Conservation (phyloP, 2,329 filamentous ascomycete genomes). For the Aspergillus pseudoglaucus region DNA sequence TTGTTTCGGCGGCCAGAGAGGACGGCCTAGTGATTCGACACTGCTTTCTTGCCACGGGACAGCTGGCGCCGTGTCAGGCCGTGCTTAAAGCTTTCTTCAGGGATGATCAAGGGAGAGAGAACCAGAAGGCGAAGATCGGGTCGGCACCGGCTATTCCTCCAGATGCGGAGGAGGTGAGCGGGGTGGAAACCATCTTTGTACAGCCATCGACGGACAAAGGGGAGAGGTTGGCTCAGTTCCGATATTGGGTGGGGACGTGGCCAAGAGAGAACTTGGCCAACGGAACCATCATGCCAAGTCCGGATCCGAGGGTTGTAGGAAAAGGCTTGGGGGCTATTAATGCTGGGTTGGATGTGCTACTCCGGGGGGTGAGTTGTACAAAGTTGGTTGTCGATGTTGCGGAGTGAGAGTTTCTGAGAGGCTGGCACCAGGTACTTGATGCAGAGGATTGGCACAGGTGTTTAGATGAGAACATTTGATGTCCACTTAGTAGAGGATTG, state of each 20-base stretch:
- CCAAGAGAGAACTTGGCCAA: constrained; percentile 27
- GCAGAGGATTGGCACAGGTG: no score
- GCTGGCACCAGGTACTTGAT: not conserved
- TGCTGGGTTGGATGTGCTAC: constrained; percentile 30
- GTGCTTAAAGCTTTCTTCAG: constrained; percentile 31
- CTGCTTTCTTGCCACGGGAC: constrained; percentile 39
- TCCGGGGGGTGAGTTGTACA: constrained; percentile 36
- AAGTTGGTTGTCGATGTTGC: constrained; percentile 40
- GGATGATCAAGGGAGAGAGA: not conserved
- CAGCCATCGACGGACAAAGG: constrained; percentile 29
- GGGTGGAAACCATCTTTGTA: constrained; percentile 35
- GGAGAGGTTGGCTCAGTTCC: constrained; percentile 33
- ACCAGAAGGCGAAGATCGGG: constrained; percentile 24
- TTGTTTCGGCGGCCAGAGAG: constrained; percentile 31
- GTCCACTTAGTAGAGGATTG: no score
- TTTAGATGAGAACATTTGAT: no score
- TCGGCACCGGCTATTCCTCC: constrained; percentile 33
- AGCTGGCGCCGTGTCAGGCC: constrained; percentile 30
- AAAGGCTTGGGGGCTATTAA: constrained; percentile 34
- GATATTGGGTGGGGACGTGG: constrained; percentile 38
- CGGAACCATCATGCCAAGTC: constrained; percentile 33
- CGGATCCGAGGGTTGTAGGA: constrained; percentile 32
- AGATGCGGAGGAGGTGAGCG: constrained; percentile 22
- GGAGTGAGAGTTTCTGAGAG: constrained; percentile 17
- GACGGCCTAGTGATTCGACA: constrained; percentile 34